A percentile compares a stretch with the other conserved stretches of the same genome.
Evolutionary conservation across 257 asterid species (phyloP).

Genomic region (Cruciata laevipes): DNA sequence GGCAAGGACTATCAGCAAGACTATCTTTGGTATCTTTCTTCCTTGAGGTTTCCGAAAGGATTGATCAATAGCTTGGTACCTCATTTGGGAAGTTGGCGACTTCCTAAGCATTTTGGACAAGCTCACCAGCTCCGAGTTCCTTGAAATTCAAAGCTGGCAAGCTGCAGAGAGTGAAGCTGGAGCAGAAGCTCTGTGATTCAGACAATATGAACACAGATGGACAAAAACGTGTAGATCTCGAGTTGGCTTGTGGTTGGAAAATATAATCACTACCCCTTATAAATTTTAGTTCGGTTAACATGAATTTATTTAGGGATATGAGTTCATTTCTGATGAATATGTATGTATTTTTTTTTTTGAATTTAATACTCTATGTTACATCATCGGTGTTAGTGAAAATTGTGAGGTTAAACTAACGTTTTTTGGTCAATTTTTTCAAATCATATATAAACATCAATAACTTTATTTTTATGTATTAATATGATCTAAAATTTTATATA

Average conservation of each 20-base stretch:
- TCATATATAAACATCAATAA: too few relatives aligned
- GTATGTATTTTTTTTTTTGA: too few relatives aligned
- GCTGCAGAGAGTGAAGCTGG: not conserved
- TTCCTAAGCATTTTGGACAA: constrained; percentile 3
- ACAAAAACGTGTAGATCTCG: not conserved
- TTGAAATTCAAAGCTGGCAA: constrained; percentile 8
- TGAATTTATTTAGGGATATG: too few relatives aligned
- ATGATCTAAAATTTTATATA: too few relatives aligned
- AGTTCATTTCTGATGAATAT: too few relatives aligned
- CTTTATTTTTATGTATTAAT: too few relatives aligned
- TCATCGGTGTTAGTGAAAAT: too few relatives aligned
- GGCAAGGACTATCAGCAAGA: not conserved
- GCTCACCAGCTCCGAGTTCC: constrained; percentile 4
- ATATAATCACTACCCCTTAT: too few relatives aligned
- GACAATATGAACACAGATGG: not conserved
- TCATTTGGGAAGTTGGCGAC: constrained; percentile 6
- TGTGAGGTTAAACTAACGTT: too few relatives aligned
- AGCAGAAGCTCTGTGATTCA: not conserved
- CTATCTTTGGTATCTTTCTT: constrained; percentile 10
- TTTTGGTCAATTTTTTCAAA: too few relatives aligned
- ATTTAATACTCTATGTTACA: too few relatives aligned
- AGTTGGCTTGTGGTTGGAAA: not conserved
- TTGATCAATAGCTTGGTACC: constrained; percentile 5
- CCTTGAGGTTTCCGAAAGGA: constrained; percentile 2
- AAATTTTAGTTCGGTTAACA: too few relatives aligned